A percentile compares a stretch with the other conserved stretches of the same genome.
Evolutionary conservation across 345 rosid genomes (phyloP).

Genomic region (Brassica incana): DNA sequence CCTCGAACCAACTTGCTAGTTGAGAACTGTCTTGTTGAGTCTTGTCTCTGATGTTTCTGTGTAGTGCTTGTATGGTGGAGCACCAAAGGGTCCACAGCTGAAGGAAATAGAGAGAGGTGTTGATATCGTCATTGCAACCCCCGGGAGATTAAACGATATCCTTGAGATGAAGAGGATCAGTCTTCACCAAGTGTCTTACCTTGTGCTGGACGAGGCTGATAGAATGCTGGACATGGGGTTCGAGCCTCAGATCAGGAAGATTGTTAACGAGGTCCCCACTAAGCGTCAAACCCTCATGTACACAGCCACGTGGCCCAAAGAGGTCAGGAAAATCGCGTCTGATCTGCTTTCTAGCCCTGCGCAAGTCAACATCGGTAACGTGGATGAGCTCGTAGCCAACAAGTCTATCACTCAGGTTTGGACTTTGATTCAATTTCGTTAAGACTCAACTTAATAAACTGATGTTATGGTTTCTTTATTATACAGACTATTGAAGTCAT

Average conservation of each 20-base stretch:
- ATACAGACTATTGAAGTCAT: slow-evolving; percentile 71
- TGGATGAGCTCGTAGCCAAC: slow-evolving; percentile 97
- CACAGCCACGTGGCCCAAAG: slow-evolving; percentile 98
- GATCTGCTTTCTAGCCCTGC: slow-evolving; percentile 89
- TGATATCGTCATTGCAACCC: slow-evolving; percentile 95
- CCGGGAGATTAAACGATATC: slow-evolving; percentile 92
- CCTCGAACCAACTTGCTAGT: no score
- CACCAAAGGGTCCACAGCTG: slow-evolving; percentile 95
- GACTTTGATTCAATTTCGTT: neutral
- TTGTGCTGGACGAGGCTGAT: slow-evolving; percentile 97
- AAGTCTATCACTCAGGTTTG: slow-evolving; percentile 97
- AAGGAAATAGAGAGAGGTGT: slow-evolving; percentile 88
- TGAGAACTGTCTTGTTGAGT: neutral
- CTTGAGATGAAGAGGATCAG: slow-evolving; percentile 93
- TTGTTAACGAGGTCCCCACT: slow-evolving; percentile 86
- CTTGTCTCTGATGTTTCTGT: neutral
- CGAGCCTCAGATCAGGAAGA: slow-evolving; percentile 95
- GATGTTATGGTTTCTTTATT: neutral
- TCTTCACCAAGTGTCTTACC: slow-evolving; percentile 84
- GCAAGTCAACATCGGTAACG: slow-evolving; percentile 96
- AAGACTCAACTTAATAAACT: no score
- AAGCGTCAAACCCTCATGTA: slow-evolving; percentile 97
- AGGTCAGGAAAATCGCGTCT: slow-evolving; percentile 91
- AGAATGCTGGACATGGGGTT: slow-evolving; percentile 99
- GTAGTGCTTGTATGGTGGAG: slow-evolving; percentile 98